Evolutionary conservation across 768 basidiomycete genomes (phyloP).

Genomic region (Lentinus brumalis): DNA sequence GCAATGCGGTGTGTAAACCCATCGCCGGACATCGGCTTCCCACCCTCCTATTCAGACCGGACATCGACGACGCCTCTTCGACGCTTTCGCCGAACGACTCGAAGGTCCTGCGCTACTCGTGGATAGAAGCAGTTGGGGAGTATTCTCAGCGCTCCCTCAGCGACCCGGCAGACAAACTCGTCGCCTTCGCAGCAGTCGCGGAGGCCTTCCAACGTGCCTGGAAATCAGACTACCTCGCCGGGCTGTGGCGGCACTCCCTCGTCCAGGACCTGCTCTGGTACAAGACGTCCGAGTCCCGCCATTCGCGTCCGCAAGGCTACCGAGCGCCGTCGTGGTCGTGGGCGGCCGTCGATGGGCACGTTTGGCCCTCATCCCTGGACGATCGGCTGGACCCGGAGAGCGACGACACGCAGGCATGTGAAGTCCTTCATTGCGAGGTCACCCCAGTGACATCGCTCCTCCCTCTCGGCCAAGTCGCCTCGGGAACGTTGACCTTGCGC

Average conservation of each 20-base stretch:
- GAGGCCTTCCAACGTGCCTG: slow-evolving; percentile 9
- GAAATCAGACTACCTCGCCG: slow-evolving; percentile 13
- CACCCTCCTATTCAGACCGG: neutral
- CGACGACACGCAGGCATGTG: neutral
- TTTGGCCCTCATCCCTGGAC: neutral
- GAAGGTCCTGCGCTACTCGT: neutral
- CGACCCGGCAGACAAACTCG: slow-evolving; percentile 12
- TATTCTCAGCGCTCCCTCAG: slow-evolving; percentile 7
- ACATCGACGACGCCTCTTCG: neutral
- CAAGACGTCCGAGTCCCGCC: neutral
- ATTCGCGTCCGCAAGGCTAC: neutral
- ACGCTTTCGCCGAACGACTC: neutral
- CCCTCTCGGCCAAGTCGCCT: slow-evolving; percentile 5
- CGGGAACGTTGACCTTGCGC: slow-evolving; percentile 4
- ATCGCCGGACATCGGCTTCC: neutral
- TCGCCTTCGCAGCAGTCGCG: slow-evolving; percentile 13
- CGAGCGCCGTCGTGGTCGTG: slow-evolving; percentile 18
- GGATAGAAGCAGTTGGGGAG: slow-evolving; percentile 2
- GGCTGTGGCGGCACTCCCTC: slow-evolving; percentile 7
- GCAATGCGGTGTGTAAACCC: neutral
- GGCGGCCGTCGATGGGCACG: slow-evolving; percentile 12
- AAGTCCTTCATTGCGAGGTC: neutral
- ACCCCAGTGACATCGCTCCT: neutral
- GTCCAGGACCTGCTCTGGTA: slow-evolving; percentile 11
- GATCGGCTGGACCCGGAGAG: slow-evolving; percentile 1